These are phyloP conservation scores for Stephania japonica DNA, from an alignment of 164 flowering plant genomes.

Conservation along the genomic window DNA sequence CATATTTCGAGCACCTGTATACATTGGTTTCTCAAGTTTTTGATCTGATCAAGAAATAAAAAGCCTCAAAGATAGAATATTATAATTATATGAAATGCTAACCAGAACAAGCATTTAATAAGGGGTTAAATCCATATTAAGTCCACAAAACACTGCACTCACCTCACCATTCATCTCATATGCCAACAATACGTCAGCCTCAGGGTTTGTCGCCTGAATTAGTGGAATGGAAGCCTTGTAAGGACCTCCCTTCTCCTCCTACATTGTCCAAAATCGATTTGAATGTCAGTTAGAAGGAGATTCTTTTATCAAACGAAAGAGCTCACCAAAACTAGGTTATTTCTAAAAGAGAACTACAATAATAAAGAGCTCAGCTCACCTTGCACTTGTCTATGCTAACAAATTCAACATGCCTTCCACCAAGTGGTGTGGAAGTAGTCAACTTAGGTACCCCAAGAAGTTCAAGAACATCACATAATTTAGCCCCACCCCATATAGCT, in stretches of 20 bases:
- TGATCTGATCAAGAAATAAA: neutral
- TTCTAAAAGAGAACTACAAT: neutral
- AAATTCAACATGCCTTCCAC: conserved; percentile 96
- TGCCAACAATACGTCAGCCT: conserved; percentile 90
- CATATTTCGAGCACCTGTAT: neutral
- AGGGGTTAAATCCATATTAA: neutral
- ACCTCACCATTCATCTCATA: conserved; percentile 99
- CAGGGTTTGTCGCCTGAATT: conserved; percentile 80
- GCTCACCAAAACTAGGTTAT: conserved; percentile 1
- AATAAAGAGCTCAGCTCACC: conserved; percentile 36
- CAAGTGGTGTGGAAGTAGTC: conserved; percentile 43
- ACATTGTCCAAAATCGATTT: conserved; percentile 6
- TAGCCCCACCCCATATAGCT: conserved; percentile 97
- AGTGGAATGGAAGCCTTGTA: conserved; percentile 96
- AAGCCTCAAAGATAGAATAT: neutral
- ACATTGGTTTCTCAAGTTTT: neutral
- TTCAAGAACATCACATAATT: conserved; percentile 87
- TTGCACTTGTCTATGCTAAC: conserved; percentile 90
- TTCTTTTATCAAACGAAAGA: conserved; percentile 5
- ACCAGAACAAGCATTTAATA: neutral
- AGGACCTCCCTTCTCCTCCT: conserved; percentile 99
- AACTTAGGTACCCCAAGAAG: conserved; percentile 67
- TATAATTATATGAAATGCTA: neutral
- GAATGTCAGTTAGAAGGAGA: conserved; percentile 1
- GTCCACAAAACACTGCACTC: conserved; percentile 6